A percentile compares a stretch with the other conserved stretches of the same genome.
These are phyloP conservation scores for Cyclotella baltica DNA, from an alignment of 108 stramenopile genomes.

Conservation along the genomic window DNA sequence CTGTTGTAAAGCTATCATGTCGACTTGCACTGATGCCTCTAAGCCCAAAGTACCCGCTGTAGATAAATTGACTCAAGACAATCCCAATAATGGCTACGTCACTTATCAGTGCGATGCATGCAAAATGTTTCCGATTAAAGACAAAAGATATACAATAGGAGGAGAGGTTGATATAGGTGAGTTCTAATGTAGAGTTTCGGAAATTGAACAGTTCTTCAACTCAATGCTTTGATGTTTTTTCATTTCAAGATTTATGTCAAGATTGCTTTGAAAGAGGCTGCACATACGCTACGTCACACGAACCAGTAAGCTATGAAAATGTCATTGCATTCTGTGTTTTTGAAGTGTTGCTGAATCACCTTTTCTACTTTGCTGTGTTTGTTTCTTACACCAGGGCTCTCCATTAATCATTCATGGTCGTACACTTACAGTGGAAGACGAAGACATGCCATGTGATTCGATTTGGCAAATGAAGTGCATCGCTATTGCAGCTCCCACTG, in stretches of 20 bases:
- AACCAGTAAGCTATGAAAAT: not conserved
- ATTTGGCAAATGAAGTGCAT: conserved; percentile 75
- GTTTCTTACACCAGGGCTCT: not conserved
- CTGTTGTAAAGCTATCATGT: not conserved
- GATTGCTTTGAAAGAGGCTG: conserved; percentile 53
- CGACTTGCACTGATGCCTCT: conserved; percentile 22
- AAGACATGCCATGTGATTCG: conserved; percentile 64
- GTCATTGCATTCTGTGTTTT: not conserved
- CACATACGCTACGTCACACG: conserved; percentile 56
- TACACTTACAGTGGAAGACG: conserved; percentile 51
- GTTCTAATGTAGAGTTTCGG: not conserved
- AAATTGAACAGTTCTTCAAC: not conserved
- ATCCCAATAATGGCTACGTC: conserved; percentile 7
- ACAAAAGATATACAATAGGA: conserved; percentile 64
- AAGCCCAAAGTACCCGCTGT: conserved; percentile 13
- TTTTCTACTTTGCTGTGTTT: not conserved
- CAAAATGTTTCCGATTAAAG: conserved; percentile 67
- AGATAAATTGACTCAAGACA: conserved; percentile 9
- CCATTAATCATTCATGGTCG: conserved; percentile 68
- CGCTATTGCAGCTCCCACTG: conserved; percentile 53
- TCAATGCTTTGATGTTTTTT: not conserved
- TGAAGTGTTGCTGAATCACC: not conserved
- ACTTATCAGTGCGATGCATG: conserved; percentile 84
- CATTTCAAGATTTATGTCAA: conserved; percentile 56
- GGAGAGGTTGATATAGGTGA: conserved; percentile 67